Evolutionary conservation across 2,329 filamentous ascomycete genomes (phyloP).

Genomic region (Verticillium nubilum): DNA sequence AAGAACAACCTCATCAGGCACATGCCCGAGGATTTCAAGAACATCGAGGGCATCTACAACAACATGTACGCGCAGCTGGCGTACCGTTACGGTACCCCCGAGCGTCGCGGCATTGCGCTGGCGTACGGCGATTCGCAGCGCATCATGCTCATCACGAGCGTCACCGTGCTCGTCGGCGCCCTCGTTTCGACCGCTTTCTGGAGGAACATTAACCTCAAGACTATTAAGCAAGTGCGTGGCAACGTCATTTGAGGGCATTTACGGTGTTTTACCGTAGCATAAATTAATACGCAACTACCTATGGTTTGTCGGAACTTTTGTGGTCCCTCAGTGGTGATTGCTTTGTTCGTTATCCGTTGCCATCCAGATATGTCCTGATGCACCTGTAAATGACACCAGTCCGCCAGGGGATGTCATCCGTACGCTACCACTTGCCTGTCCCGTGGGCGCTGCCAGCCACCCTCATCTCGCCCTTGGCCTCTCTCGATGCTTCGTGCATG

Average conservation of each 20-base stretch:
- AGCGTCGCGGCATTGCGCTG: conserved; percentile 49
- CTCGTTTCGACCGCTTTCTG: conserved; percentile 37
- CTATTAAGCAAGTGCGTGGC: conserved; percentile 34
- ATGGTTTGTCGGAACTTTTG: too few relatives aligned
- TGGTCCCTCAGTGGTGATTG: too few relatives aligned
- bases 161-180: conserved; percentile 33
- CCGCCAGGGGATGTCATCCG: too few relatives aligned
- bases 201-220: conserved; percentile 45
- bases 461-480: conserved; percentile 55
- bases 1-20: conserved; percentile 18
- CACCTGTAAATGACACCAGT: too few relatives aligned
- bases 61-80: conserved; percentile 45
- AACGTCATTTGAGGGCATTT: conserved; percentile 23
- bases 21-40: conserved; percentile 21
- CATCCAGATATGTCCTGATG: too few relatives aligned
- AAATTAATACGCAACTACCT: neutral
- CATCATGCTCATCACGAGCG: conserved; percentile 45
- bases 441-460: conserved; percentile 32
- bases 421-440: conserved; percentile 7
- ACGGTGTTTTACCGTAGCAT: neutral
- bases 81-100: conserved; percentile 43
- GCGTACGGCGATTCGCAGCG: conserved; percentile 53
- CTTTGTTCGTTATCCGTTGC: too few relatives aligned
- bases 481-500: conserved; percentile 43
- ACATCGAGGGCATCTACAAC: conserved; percentile 39